A percentile compares a stretch with the other conserved stretches of the same genome.
phyloP scores from a whole-genome alignment of 116 monocot species.

The Papilionanthe hybrid region DNA sequence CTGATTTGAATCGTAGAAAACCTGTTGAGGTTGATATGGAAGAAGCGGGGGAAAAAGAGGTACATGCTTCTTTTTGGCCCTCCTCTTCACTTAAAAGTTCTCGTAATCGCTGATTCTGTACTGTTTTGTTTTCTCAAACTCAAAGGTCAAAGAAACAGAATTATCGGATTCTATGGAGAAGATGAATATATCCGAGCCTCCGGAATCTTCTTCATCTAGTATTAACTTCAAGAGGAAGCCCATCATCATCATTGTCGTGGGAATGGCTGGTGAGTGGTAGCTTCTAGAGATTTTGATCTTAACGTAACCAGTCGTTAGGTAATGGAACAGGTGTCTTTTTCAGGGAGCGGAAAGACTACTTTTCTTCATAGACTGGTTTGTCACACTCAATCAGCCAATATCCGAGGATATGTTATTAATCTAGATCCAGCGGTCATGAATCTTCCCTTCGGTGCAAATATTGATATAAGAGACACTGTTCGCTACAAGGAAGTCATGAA shows the following conservation, averaged over 20 bases:
- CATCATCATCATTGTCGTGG: slow-evolving; percentile 80
- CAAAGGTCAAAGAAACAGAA: slow-evolving; percentile 36
- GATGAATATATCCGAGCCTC: slow-evolving; percentile 38
- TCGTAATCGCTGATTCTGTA: not conserved
- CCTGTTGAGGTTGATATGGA: slow-evolving; percentile 10
- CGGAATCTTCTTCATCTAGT: slow-evolving; percentile 18
- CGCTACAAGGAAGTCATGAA: slow-evolving; percentile 98
- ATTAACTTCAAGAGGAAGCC: slow-evolving; percentile 68
- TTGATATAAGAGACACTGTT: slow-evolving; percentile 91
- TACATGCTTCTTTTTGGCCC: not conserved
- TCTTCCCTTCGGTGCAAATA: slow-evolving; percentile 86
- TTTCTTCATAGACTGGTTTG: slow-evolving; percentile 71
- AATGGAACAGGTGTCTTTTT: not conserved
- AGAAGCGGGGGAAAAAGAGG: slow-evolving; percentile 11
- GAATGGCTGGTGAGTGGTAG: slow-evolving; percentile 68
- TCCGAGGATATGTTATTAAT: slow-evolving; percentile 78
- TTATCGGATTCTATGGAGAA: slow-evolving; percentile 55
- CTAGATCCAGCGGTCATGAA: slow-evolving; percentile 90
- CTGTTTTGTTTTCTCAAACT: slow-evolving; percentile 15
- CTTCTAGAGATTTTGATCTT: not conserved
- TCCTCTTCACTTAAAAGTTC: not conserved
- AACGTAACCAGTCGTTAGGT: not conserved
- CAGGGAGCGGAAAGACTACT: slow-evolving; percentile 92
- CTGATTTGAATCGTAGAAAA: slow-evolving; percentile 8
- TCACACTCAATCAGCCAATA: slow-evolving; percentile 56